Evolutionary conservation across 2,329 filamentous ascomycete genomes (phyloP), one percentile per base, ranked within the genome.

Genomic region (Trichoderma endophyticum): DNA sequence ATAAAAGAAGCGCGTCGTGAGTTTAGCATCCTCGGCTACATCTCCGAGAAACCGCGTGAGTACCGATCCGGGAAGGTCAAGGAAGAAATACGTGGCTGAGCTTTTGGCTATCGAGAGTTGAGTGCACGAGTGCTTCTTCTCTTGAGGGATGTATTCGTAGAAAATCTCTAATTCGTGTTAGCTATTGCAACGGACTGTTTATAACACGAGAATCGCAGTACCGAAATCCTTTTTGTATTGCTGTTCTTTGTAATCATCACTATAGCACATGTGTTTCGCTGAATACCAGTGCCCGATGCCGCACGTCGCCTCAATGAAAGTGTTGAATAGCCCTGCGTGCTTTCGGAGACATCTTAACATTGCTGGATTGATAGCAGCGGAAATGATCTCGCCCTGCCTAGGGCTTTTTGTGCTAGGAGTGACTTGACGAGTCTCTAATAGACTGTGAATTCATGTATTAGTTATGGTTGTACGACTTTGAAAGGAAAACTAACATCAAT

Each of bases 271-370:
- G n/a, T 63, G 60, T 8, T 63, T 63, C 14, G 60, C 60, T 3
- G 60, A 63, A 21, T 63, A 63, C 60, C 60, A 63, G 60, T 63
- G 60, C 11, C 60, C 60, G 7, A 63, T 63, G 34, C 60, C 60
- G 24, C 60, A 63, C n/a, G 60, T 63, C 4, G 60, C 60, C 24
- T 48, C 60, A 12, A 63, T 63, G 7, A 63, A 63, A 12, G 60
- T 63, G 26, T 63, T 43, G 15, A 63, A 63, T 24, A 63, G 21
- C 8, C 60, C 60, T 9, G 60, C 60, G 34, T 43, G 34, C 15
- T 63, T 6, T 39, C 36, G 60, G 60, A 63, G 60, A 7, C 60
- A 63, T 63, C 24, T 28, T 6, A 63, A 15, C 24, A 63, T 63
- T 12, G 34, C 15, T 7, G 60, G 60, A 18, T 63, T 63, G 60